Evolutionary conservation across 2,329 filamentous ascomycete species (phyloP).

Genomic region (Colletotrichum sp.): DNA sequence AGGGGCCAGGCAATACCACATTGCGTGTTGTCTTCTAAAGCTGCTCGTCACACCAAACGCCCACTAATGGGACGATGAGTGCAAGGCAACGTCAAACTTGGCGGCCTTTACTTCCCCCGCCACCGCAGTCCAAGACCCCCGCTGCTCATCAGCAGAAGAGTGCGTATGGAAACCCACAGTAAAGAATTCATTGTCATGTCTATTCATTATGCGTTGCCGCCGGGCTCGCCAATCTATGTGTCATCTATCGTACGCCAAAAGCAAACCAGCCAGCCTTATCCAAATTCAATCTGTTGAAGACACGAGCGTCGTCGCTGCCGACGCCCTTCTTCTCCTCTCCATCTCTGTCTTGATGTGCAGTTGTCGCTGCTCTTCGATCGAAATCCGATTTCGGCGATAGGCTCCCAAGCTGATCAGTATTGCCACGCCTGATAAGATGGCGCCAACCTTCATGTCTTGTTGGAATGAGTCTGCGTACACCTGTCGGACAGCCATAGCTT

Average conservation of each 20-base stretch:
- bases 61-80: neutral
- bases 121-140: neutral
- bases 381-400: constrained; percentile 37
- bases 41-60: neutral
- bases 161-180: neutral
- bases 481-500: constrained; percentile 36
- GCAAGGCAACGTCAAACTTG: neutral
- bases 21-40: neutral
- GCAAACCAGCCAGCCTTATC: neutral
- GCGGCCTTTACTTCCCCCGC: neutral
- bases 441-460: constrained; percentile 51
- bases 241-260: neutral
- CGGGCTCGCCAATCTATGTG: neutral
- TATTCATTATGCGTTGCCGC: neutral
- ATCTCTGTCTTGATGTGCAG: constrained; percentile 4
- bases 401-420: constrained; percentile 44
- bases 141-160: neutral
- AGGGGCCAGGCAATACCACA: neutral
- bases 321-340: constrained; percentile 9
- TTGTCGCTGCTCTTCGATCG: constrained; percentile 28
- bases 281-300: constrained; percentile 10
- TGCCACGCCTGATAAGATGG: constrained; percentile 43
- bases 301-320: constrained; percentile 10
- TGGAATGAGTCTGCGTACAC: constrained; percentile 50
- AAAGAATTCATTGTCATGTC: neutral